A percentile compares a stretch with the other conserved stretches of the same genome.
Evolutionary conservation across 1,284 basidiomycete genomes (phyloP).

Genomic region (Tilletia indica): DNA sequence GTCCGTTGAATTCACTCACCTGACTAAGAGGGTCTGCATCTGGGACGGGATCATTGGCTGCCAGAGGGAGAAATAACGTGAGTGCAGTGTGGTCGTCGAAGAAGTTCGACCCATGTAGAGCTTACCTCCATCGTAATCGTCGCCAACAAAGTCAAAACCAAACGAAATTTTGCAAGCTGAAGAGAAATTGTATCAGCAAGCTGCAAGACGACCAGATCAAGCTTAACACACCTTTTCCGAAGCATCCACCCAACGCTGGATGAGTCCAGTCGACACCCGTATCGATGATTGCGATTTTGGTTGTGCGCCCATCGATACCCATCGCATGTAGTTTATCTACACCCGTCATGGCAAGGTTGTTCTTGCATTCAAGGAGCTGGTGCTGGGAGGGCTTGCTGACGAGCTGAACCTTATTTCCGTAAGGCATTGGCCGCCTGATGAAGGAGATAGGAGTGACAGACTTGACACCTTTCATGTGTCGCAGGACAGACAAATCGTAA

Average conservation of each 20-base stretch:
- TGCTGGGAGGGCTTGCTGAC: constrained; percentile 15
- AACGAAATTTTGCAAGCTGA: constrained; percentile 12
- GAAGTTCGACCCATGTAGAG: neutral
- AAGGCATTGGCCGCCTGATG: constrained; percentile 5
- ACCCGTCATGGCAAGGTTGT: neutral
- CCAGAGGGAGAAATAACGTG: neutral
- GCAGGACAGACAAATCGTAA: neutral
- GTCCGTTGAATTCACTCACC: neutral
- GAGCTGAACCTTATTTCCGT: constrained; percentile 16
- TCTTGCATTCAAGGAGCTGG: constrained; percentile 5
- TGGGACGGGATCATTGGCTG: constrained; percentile 15
- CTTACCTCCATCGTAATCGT: constrained; percentile 19
- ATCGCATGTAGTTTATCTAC: constrained; percentile 11
- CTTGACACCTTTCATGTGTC: constrained; percentile 15
- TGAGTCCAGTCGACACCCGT: constrained; percentile 17
- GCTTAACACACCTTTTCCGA: neutral
- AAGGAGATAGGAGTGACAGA: constrained; percentile 19
- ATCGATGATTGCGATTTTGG: constrained; percentile 15
- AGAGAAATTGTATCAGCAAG: neutral
- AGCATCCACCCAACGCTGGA: constrained; percentile 15
- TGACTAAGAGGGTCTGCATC: constrained; percentile 17
- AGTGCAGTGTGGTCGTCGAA: no score
- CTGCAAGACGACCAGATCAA: neutral
- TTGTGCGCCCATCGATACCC: neutral
- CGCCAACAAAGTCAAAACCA: constrained; percentile 20